These are phyloP conservation scores for Coniochaeta sp. DNA, from an alignment of 2,329 filamentous ascomycete species.

Conservation along the genomic window DNA sequence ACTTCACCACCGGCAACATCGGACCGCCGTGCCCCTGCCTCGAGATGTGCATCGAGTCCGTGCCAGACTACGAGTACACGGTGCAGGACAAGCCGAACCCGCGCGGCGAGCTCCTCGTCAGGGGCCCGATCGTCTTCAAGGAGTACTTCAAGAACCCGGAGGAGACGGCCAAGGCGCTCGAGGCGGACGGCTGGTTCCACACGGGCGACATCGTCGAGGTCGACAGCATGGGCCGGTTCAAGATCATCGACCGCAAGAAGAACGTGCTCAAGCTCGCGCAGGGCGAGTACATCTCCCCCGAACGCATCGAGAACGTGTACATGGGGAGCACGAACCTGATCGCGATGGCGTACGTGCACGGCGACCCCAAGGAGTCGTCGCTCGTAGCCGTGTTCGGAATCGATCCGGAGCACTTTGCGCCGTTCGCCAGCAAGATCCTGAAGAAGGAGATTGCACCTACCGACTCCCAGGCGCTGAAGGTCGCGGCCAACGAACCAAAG, in stretches of 20 bases:
- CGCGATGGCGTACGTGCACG: constrained; percentile 80
- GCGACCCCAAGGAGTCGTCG: constrained; percentile 72
- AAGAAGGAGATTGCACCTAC: constrained; percentile 55
- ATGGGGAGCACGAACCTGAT: constrained; percentile 73
- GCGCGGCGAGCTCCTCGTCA: constrained; percentile 80
- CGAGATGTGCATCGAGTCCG: constrained; percentile 77
- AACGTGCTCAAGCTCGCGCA: constrained; percentile 98
- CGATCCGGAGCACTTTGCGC: constrained; percentile 74
- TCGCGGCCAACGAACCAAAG: constrained; percentile 59
- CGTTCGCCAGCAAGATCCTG: constrained; percentile 71
- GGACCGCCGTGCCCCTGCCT: constrained; percentile 60
- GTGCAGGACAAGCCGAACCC: constrained; percentile 82
- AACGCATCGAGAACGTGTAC: constrained; percentile 94
- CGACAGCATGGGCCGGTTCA: constrained; percentile 78
- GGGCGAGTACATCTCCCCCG: constrained; percentile 95
- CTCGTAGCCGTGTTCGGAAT: constrained; percentile 85
- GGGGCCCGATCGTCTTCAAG: constrained; percentile 71
- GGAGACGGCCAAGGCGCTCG: constrained; percentile 76
- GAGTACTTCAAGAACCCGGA: constrained; percentile 88
- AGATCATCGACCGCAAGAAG: constrained; percentile 94
- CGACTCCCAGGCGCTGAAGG: constrained; percentile 60
- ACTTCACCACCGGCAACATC: constrained; percentile 74
- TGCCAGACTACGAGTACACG: constrained; percentile 91
- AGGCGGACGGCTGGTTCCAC: constrained; percentile 91
- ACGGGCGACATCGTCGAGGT: constrained; percentile 87